A percentile compares a stretch with the other conserved stretches of the same genome.
phyloP scores from a whole-genome alignment of 1,284 basidiomycete species.

The Fomitopsis schrenkii region DNA sequence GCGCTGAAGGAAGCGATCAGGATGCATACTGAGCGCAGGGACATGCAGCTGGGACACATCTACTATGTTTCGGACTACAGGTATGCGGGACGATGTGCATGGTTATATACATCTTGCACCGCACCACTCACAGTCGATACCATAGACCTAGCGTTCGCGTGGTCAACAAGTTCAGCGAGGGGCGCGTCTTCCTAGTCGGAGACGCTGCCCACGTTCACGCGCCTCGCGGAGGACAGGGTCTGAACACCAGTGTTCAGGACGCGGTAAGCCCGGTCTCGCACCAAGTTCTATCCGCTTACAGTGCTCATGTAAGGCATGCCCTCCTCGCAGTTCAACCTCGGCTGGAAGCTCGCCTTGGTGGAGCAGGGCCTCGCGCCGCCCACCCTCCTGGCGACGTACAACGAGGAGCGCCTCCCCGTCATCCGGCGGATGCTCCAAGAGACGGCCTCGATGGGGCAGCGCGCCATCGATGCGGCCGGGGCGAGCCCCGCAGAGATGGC shows the following conservation, averaged over 20 bases:
- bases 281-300: neutral
- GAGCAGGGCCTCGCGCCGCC: slow-evolving; percentile 21
- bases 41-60: slow-evolving; percentile 5
- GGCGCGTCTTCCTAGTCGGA: neutral
- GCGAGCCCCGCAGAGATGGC: neutral
- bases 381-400: slow-evolving; percentile 21
- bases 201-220: slow-evolving; percentile 28
- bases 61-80: slow-evolving; percentile 6
- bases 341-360: slow-evolving; percentile 30
- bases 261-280: neutral
- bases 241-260: slow-evolving; percentile 11
- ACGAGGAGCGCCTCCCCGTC: slow-evolving; percentile 25
- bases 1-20: slow-evolving; percentile 1
- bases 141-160: slow-evolving; percentile 28
- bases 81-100: slow-evolving; percentile 1
- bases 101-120: neutral
- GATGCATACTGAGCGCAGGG: slow-evolving; percentile 2
- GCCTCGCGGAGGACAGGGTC: slow-evolving; percentile 24
- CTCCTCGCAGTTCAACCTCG: slow-evolving; percentile 25
- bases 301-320: neutral
- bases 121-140: neutral
- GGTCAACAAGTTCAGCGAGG: slow-evolving; percentile 19
- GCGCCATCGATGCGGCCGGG: neutral
- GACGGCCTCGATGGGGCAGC: slow-evolving; percentile 11
- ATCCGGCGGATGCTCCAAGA: slow-evolving; percentile 20